Evolutionary conservation across 805 yeast species (phyloP), one percentile per base, ranked within the genome.

Genomic region (Cephaloascus albidus): DNA sequence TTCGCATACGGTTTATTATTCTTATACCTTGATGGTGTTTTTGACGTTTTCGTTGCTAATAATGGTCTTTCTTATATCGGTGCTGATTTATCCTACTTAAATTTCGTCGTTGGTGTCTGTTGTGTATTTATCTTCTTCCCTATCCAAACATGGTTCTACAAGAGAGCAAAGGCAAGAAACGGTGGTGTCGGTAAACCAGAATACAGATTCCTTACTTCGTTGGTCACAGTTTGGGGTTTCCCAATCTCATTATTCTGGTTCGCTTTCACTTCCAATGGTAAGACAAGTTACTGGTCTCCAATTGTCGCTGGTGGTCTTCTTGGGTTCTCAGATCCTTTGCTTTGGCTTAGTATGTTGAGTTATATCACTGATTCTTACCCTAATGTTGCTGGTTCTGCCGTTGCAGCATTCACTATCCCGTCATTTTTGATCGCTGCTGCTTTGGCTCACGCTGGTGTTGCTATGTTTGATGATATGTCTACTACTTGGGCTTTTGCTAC

Each of bases 371-470:
- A 59, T 46, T 48, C 61, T 23, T 59, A 59, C 38, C 51, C 63
- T 28, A 57, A 55, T 33, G 49, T 60, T 20, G 45, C 58, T 15
- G 56, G 53, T 38, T 58, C 63, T 35, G 64, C 63, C 27, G 54
- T 59, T 43, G 63, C 63, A 12, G 64, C 60, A 2, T 59, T 59
- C 50, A 52, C 60, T 33, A 59, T 59, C 32, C 64, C 64, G 27
- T 59, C 64, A 3, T 59, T 59, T 43, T 50, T 56, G 15, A 58
- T 59, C 43, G 63, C 64, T 35, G 64, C 58, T 33, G 55, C 55
- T 14, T 46, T 59, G 19, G 49, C 64, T 15, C 64, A 59, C 40
- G 64, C 62, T 19, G 64, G 64, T 57, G 60, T 59, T 39, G 64
- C 64, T 35, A 57, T 59, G 63, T 59, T 59, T 44, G 58, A 50